Evolutionary conservation across 805 yeast genomes (phyloP), one percentile per base, ranked within the genome.

Genomic region (Tetrapisispora arboricola): DNA sequence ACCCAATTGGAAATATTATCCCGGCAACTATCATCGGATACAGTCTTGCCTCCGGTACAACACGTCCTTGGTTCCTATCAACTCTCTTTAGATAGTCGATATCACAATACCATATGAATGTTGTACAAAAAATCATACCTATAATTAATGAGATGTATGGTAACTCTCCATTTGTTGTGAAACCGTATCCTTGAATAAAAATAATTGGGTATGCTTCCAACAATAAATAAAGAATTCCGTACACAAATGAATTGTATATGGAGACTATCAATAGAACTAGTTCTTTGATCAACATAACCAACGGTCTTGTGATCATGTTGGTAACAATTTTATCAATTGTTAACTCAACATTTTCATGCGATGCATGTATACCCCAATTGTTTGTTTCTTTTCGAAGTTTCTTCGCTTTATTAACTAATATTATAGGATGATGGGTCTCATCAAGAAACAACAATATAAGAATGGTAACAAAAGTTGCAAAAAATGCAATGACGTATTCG

Each of bases 331-430:
- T 87, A 46, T 64, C 68, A 31, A 80, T 30, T 18, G 76, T 66
- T 9, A 82, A 60, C 46, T 73, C 70, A 44, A 73, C 71, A 46
- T 72, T 76, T 51, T 83, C 92, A 53, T 80, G 86, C 6, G 85
- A 78, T 19, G 94, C 87, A 50, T 77, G 81, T 39, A 84, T 75
- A 30, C 84, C 84, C 94, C 94, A 84, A 64, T 80, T 84, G 17
- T 84, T 84, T 11, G 90, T 82, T 48, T 76, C 65, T 49, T 71
- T 65, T 51, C 87, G 72, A 54, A 84, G 66, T 30, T 59, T 64
- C 41, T 67, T 67, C 3, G 94, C 94, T 61, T 82, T 82, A 16
- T 67, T 51, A 17, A 70, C 75, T 43, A 84, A 60, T 39, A 84
- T 68, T 10, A 76, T 67, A 15, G 87, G 85, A 49, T 79, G 83